Evolutionary conservation across 306 rosid species (phyloP), one percentile per base, ranked within the genome.

Genomic region (Leucaena leucocephala): DNA sequence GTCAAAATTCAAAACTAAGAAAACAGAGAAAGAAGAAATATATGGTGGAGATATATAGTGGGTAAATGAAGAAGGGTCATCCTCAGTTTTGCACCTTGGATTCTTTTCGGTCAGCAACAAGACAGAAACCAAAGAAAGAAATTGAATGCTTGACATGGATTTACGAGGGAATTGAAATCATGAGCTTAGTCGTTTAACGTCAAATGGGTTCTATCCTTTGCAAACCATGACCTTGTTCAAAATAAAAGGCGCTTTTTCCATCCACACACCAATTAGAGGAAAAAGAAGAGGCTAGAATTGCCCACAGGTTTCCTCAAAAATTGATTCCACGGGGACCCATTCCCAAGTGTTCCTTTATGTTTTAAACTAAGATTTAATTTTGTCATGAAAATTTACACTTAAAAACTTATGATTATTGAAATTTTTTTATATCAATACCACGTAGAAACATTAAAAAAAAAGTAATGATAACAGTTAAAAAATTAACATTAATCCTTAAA

Each of bases 241-340:
- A 17, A 68, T 50, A 42, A 76, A 81, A 42, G 74, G 0, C 27
- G 27, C 27, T 71, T 76, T 50, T 71, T 63, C 64, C 40, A 45
- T n/a, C 4, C 71, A 61, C 19, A 13, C 7, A 48, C 74, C 65
- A 46, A 69, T 42, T 45, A 22, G 36, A 71, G 57, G 36, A 50
- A 49, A 69, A 82, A 50, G 68, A 59, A n/a, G 69, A 44, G 13
- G 10, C 5, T 36, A 15, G 9, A 42, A 34, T 33, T 46, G 9
- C 74, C 74, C 58, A 48, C 40, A 36, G 66, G 36, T 73, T 80
- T 66, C 68, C 36, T n/a, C n/a, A 40, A 35, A 27, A 10, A 75
- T 21, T 8, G 64, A 49, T 38, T 21, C 16, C 49, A 68, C 13
- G 19, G 12, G 80, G 36, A 55, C 68, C 49, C 62, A 4, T 68